phyloP scores from a whole-genome alignment of 2,329 filamentous ascomycete genomes.

The Dothideomycetidae sp. region DNA sequence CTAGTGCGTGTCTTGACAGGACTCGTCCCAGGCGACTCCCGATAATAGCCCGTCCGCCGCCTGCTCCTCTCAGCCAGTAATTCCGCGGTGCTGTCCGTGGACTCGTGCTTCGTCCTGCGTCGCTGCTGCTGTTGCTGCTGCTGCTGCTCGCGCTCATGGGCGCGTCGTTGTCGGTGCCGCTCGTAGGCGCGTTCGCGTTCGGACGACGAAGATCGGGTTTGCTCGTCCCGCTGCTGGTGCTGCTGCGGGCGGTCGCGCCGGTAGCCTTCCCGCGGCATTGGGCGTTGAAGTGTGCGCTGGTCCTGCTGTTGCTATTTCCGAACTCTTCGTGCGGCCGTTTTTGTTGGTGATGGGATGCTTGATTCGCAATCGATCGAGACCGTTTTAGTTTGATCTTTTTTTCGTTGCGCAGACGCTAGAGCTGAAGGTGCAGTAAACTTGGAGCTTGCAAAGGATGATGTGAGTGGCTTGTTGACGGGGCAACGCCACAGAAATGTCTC shows the following conservation, averaged over 20 bases:
- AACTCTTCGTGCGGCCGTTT: neutral
- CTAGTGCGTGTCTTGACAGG: conserved; percentile 17
- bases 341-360: neutral
- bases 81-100: conserved; percentile 6
- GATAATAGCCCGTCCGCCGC: neutral
- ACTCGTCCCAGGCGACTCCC: conserved; percentile 2
- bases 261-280: neutral
- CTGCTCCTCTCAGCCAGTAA: neutral
- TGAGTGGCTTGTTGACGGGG: neutral
- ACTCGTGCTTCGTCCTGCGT: conserved; percentile 1
- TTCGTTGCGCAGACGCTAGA: neutral
- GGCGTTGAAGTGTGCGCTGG: too few species aligned
- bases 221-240: conserved; percentile 15
- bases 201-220: too few species aligned
- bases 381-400: neutral
- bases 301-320: too few species aligned
- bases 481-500: neutral
- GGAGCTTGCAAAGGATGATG: neutral
- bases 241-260: conserved; percentile 10
- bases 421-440: neutral
- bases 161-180: neutral
- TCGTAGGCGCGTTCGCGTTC: conserved; percentile 4
- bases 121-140: conserved; percentile 15
- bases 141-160: conserved; percentile 11
- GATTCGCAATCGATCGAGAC: neutral